Base-by-base conservation (phyloP, 2,329 filamentous ascomycete species). In the Neofusicoccum parvum region DNA sequence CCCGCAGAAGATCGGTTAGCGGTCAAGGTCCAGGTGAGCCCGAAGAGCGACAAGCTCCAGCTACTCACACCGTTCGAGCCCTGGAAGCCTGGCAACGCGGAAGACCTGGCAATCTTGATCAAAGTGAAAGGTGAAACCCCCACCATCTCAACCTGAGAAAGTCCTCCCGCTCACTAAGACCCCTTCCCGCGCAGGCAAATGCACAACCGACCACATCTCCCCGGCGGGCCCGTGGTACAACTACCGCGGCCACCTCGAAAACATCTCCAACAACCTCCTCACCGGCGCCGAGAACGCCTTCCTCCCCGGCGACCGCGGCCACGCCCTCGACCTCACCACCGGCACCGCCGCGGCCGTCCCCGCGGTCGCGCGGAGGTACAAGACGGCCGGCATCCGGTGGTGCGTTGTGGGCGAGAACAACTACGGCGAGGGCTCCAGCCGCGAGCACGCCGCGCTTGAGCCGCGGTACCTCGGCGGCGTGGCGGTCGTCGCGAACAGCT, bases 171-270 rank as follows among this genome's bases (percentile, higher is more conserved):
- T 11, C 5, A 11, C 37, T 2, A 41, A 39, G 10, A 20, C 12
- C 23, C 36, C 34, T 43, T 34, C 10, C 14, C 14, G 5, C 12
- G 7, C 1, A 43, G 75, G 78, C 5, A 80, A 80, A 65, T 78
- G 76, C 58, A 79, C 78, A 0, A 79, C 77, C 3, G 77, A 79
- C 58, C 78, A 80, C 36, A 79, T 80, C 32, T 76, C 76, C 0
- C 75, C 77, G 1, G 76, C 77, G 0, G 77, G 76, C 0, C 75
- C 76, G 0, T 79, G 78, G 78, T 78, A 75, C 49, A 76, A 75
- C 12, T 80, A 78, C 58, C 73, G 77, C 1, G 78, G 77, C 2
- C 78, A 23, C 23, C 23, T 23, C 23, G 23, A 23, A 23, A 23
- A 23, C 23, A 23, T 23, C 23, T 23, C 23, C 23, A 23, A 23